Evolutionary conservation across 345 rosid genomes (phyloP), one percentile per base, ranked within the genome.

Genomic region (Rubroshorea leprosula): DNA sequence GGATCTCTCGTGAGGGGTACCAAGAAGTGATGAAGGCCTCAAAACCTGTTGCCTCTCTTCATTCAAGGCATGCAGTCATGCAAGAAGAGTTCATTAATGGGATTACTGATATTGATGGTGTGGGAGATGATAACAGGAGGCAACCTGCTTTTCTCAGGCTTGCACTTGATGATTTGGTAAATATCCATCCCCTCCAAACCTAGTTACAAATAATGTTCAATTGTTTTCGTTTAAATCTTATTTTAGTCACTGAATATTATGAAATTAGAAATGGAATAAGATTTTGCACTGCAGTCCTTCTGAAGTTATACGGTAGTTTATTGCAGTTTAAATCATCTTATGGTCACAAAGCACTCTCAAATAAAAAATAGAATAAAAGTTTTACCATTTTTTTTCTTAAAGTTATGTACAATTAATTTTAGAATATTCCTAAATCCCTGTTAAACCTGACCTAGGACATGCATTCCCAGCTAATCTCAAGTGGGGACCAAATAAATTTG

Each of bases 111-210:
- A 73, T 70, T 22, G 86, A 83, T 53, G 85, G 87, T 26, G 81
- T 84, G 26, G 89, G 88, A 66, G 74, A 78, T 55, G 89, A 85
- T 74, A 78, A 56, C 52, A 61, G 67, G 49, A 83, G 83, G 80
- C 89, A 83, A 55, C 82, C 84, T 10, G 91, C 97, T 69, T 80
- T 86, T 75, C 87, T 89, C 54, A 80, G 99, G 83, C 96, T 89
- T 20, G 99, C 99, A 6, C 86, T 93, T 48, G 99, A 93, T 55
- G 98, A 89, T 51, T 96, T 92, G 83, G 99, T 93, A 70, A 74
- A 35, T 62, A 43, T 19, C 44, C 47, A 20, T 49, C 11, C 20
- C 44, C 25, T n/a, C 39, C 1, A 12, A 38, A 43, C 51, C 56
- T 57, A 21, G 31, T 27, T 8, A 45, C 25, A 19, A 7, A 18